Percentiles rank a stretch among this genome's conserved stretches.
phyloP scores from a whole-genome alignment of 2,329 filamentous ascomycete species.

The Stemphylium beticola region DNA sequence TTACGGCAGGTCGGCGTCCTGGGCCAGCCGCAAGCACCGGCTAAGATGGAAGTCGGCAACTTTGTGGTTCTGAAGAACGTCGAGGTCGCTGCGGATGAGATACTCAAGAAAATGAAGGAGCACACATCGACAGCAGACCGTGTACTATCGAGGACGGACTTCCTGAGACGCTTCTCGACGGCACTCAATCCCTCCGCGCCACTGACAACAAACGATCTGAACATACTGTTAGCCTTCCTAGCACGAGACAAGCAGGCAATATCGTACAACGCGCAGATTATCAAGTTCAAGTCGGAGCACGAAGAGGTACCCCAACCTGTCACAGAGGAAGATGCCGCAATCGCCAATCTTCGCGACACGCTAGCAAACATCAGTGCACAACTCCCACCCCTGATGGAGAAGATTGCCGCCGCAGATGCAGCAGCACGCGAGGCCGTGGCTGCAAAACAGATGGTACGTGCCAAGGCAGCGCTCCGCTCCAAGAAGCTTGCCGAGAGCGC shows the following conservation, averaged over 20 bases:
- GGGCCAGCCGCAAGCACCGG: slow-evolving; percentile 55
- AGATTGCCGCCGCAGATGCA: slow-evolving; percentile 56
- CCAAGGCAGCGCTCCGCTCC: slow-evolving; percentile 77
- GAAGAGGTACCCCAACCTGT: slow-evolving; percentile 60
- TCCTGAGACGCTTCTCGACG: slow-evolving; percentile 41
- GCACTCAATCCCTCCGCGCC: slow-evolving; percentile 33
- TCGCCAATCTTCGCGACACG: slow-evolving; percentile 79
- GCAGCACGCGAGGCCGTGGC: slow-evolving; percentile 73
- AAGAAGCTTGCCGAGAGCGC: slow-evolving; percentile 82
- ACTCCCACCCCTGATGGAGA: slow-evolving; percentile 67
- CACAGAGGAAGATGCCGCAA: slow-evolving; percentile 78
- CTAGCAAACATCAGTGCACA: slow-evolving; percentile 70
- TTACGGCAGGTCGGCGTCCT: slow-evolving; percentile 68
- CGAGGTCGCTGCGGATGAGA: slow-evolving; percentile 58
- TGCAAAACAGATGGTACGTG: slow-evolving; percentile 75
- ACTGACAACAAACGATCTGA: slow-evolving; percentile 68
- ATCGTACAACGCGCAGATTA: slow-evolving; percentile 74
- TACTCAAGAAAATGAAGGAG: slow-evolving; percentile 47
- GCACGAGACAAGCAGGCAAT: slow-evolving; percentile 71
- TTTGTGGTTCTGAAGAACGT: slow-evolving; percentile 72
- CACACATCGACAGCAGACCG: slow-evolving; percentile 44
- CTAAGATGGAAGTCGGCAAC: slow-evolving; percentile 65
- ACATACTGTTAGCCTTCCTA: slow-evolving; percentile 66
- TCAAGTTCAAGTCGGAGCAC: slow-evolving; percentile 69
- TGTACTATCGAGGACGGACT: slow-evolving; percentile 44